Evolutionary conservation across 2,329 filamentous ascomycete genomes (phyloP).

Genomic region (Ophiostoma tasmaniense): DNA sequence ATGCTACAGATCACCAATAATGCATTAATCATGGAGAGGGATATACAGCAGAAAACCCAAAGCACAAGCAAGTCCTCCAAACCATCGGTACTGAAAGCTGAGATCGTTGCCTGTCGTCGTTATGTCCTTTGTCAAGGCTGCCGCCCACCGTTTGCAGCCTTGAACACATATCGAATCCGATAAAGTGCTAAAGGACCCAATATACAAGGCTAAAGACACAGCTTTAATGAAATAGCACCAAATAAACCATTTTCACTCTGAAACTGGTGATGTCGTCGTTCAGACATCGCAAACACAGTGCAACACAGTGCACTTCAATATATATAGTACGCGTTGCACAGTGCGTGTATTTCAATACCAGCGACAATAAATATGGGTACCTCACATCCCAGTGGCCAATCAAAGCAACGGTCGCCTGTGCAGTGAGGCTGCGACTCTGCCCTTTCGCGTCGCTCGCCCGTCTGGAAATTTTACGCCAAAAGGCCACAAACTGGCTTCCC

Average conservation of each 20-base stretch:
- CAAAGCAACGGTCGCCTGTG: neutral
- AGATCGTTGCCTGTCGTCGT: neutral
- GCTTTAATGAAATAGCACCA: neutral
- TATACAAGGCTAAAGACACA: neutral
- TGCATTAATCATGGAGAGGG: neutral
- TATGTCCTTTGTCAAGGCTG: neutral
- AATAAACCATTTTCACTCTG: neutral
- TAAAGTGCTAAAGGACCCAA: neutral
- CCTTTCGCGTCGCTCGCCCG: slow-evolving; percentile 10
- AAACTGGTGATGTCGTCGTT: neutral
- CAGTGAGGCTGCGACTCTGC: slow-evolving; percentile 9
- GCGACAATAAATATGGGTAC: slow-evolving; percentile 3
- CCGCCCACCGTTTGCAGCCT: neutral
- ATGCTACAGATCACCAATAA: neutral
- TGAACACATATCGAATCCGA: neutral
- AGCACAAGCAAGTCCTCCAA: neutral
- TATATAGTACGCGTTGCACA: neutral
- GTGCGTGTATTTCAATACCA: neutral
- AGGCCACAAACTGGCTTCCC: slow-evolving; percentile 8
- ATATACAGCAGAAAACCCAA: too few species aligned
- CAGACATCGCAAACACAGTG: neutral
- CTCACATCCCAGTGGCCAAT: neutral
- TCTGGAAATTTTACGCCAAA: slow-evolving; percentile 16
- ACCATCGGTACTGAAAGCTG: neutral
- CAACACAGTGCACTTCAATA: neutral